Percentiles rank a stretch among this genome's conserved stretches.
phyloP scores from a whole-genome alignment of 2,329 filamentous ascomycete genomes.

The Penicillium sp. region DNA sequence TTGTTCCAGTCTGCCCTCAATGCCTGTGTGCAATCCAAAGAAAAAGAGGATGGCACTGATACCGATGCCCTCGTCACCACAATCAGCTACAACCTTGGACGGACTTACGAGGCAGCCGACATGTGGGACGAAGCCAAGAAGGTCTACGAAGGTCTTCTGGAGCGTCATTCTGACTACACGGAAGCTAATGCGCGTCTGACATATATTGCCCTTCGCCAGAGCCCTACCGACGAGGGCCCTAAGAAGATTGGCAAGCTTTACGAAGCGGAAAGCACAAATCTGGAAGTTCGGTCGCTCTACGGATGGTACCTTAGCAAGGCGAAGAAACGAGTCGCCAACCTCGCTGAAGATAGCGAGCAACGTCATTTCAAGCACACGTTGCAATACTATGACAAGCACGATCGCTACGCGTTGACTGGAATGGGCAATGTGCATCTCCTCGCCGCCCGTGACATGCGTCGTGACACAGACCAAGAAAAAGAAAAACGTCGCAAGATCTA shows the following conservation, averaged over 20 bases:
- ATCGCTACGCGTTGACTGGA: conserved; percentile 87
- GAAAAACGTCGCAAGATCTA: conserved; percentile 83
- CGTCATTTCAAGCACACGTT: conserved; percentile 94
- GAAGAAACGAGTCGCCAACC: conserved; percentile 69
- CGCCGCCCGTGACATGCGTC: conserved; percentile 85
- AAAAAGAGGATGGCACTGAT: conserved; percentile 66
- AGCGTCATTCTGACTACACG: conserved; percentile 81
- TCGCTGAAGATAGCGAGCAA: conserved; percentile 83
- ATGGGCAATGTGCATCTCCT: conserved; percentile 94
- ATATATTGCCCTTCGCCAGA: conserved; percentile 75
- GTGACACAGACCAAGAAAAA: conserved; percentile 79
- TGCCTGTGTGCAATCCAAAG: conserved; percentile 72
- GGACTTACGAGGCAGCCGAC: conserved; percentile 81
- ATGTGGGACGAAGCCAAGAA: conserved; percentile 73
- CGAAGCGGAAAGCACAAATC: conserved; percentile 69
- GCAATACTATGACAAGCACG: conserved; percentile 91
- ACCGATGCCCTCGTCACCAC: conserved; percentile 88
- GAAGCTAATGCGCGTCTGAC: conserved; percentile 82
- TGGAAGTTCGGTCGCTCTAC: conserved; percentile 86
- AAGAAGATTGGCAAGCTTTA: conserved; percentile 79
- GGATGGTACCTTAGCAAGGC: conserved; percentile 91
- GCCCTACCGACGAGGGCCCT: conserved; percentile 74
- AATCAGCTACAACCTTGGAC: conserved; percentile 90
- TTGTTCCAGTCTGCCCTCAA: conserved; percentile 87
- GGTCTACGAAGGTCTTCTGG: conserved; percentile 76